These are phyloP conservation scores for Gelatoporia subvermispora DNA, from an alignment of 768 basidiomycete genomes.

Conservation along the genomic window DNA sequence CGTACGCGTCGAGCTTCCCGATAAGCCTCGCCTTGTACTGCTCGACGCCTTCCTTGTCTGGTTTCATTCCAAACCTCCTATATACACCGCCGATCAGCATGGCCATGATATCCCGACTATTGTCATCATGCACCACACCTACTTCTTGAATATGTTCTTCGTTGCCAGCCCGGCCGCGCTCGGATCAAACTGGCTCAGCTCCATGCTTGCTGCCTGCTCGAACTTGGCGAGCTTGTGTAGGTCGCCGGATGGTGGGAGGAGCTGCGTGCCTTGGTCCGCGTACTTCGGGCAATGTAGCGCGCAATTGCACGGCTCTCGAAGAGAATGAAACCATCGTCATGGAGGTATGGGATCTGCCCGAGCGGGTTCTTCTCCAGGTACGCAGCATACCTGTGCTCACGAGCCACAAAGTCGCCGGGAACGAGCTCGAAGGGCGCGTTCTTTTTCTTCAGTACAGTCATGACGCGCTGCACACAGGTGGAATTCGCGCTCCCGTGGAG, in stretches of 20 bases:
- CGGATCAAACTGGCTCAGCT: conserved; percentile 48
- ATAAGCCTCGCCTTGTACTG: conserved; percentile 26
- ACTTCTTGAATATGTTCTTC: conserved; percentile 51
- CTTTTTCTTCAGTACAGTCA: conserved; percentile 47
- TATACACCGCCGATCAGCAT: background rate
- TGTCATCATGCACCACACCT: conserved; percentile 9
- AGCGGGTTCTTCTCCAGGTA: conserved; percentile 54
- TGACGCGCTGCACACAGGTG: conserved; percentile 48
- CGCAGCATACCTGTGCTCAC: conserved; percentile 40
- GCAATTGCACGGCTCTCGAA: conserved; percentile 62
- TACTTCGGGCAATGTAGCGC: conserved; percentile 55
- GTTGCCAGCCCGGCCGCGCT: conserved; percentile 34
- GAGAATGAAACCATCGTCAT: conserved; percentile 53
- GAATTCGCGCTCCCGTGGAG: conserved; percentile 33
- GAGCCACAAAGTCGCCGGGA: conserved; percentile 35
- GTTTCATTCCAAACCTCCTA: conserved; percentile 17
- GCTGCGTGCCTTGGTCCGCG: conserved; percentile 35
- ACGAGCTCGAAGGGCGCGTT: conserved; percentile 49
- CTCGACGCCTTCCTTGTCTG: conserved; percentile 30
- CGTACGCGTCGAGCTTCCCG: conserved; percentile 48
- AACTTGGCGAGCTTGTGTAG: conserved; percentile 31
- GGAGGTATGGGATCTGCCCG: conserved; percentile 59
- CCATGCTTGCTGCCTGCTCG: conserved; percentile 41
- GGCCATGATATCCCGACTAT: background rate
- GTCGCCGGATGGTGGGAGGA: conserved; percentile 40